These are phyloP conservation scores for Euphorbia tirucalli DNA, from an alignment of 345 rosid species.

Conservation along the genomic window DNA sequence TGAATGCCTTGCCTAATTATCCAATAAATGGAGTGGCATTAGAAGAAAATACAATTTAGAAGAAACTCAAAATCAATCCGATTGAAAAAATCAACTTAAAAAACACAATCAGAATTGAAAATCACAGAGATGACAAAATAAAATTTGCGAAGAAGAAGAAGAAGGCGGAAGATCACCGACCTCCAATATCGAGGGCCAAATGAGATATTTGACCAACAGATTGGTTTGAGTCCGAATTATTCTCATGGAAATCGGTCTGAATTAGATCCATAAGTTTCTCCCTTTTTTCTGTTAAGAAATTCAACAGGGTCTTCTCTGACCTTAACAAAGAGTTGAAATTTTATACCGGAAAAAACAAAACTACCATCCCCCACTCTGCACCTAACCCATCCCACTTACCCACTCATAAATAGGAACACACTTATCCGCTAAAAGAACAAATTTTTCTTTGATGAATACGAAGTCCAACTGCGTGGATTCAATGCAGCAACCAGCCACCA, in stretches of 20 bases:
- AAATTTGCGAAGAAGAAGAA: neutral
- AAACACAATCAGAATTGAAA: too few relatives aligned
- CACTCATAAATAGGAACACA: too few relatives aligned
- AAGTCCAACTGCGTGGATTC: too few relatives aligned
- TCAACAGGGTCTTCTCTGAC: neutral
- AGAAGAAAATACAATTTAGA: too few relatives aligned
- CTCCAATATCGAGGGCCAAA: conserved; percentile 91
- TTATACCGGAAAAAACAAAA: neutral
- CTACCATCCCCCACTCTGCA: neutral
- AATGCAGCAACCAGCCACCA: neutral
- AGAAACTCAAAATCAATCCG: neutral
- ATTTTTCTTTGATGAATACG: neutral
- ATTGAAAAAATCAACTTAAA: neutral
- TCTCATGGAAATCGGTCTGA: neutral
- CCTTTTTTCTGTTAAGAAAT: conserved; percentile 1
- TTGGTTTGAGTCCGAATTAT: conserved; percentile 12
- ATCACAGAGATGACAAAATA: neutral
- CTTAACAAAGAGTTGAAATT: neutral
- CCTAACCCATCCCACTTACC: conserved; percentile 11
- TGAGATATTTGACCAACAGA: conserved; percentile 49
- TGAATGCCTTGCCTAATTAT: too few relatives aligned
- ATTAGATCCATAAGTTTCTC: conserved; percentile 18
- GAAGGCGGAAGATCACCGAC: conserved; percentile 29
- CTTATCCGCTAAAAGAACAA: neutral
- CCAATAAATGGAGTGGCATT: too few relatives aligned